Evolutionary conservation across 176 grass and related monocot genomes (phyloP), one percentile per base, ranked within the genome.

Genomic region (Poa annua): DNA sequence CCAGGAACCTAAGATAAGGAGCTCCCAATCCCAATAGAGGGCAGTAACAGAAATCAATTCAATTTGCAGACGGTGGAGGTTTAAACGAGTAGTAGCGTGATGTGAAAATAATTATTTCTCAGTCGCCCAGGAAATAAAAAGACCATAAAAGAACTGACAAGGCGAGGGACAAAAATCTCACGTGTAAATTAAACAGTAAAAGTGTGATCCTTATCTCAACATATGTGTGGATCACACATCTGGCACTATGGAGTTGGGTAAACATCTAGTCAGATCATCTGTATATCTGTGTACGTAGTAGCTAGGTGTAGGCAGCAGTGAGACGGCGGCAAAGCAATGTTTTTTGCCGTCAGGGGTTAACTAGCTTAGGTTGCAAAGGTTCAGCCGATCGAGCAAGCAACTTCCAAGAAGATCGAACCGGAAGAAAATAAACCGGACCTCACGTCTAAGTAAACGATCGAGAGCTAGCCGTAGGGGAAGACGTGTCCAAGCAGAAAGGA

Each of bases 341-440:
- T 11, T 71, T 76, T 89, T 85, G 66, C 63, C 72, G 22, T 77
- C 76, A 52, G 50, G 35, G 61, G 78, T 26, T 73, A 50, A 29
- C 60, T 62, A 72, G 62, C 48, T 8, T 50, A 50, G 48, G 48
- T 16, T 50, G 3, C 48, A 60, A 64, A 64, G 61, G 14, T 32
- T 50, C 64, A 82, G 14, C 41, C 11, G 15, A 62, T 5, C 14
- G 14, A 5, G 34, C 78, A 85, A 82, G 34, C 78, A 77, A 89
- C 44, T 81, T 77, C 71, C 34, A 35, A 71, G 50, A 72, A 29
- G 29, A n/a, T n/a, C n/a, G n/a, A 47, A 62, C 80, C 14, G 38
- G 67, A 42, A 42, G 29, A 8, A 45, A 48, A 79, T n/a, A 25
- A 82, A 72, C 67, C 38, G 24, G 16, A 48, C 55, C 54, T 74